phyloP scores from a whole-genome alignment of 2,329 filamentous ascomycete species.

The Cryphonectria japonica region DNA sequence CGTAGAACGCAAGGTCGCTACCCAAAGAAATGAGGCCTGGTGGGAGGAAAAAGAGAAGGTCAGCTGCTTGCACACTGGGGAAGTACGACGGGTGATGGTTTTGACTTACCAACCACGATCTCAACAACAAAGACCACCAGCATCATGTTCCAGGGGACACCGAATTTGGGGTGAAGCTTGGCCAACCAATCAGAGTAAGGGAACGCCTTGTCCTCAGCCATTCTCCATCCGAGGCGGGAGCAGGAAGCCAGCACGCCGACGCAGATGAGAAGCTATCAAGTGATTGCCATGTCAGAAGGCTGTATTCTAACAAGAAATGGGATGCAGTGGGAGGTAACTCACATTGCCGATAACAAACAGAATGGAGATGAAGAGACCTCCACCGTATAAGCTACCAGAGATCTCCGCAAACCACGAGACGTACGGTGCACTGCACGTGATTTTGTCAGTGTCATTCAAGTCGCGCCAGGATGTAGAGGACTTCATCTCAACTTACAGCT shows the following conservation, averaged over 20 bases:
- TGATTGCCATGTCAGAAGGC: neutral
- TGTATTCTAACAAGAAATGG: too few species aligned
- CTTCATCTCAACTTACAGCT: slow-evolving; percentile 5
- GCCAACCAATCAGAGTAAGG: slow-evolving; percentile 13
- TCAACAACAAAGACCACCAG: slow-evolving; percentile 3
- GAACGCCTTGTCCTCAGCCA: slow-evolving; percentile 12
- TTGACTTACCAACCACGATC: slow-evolving; percentile 6
- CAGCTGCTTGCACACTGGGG: neutral
- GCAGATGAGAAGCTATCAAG: slow-evolving; percentile 7
- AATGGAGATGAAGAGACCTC: slow-evolving; percentile 8
- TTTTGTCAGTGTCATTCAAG: neutral
- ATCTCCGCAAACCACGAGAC: slow-evolving; percentile 12
- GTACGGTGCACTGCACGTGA: neutral
- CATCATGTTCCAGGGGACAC: slow-evolving; percentile 14
- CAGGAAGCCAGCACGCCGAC: slow-evolving; percentile 10
- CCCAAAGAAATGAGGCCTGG: slow-evolving; percentile 11
- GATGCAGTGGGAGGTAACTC: neutral
- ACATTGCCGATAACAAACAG: slow-evolving; percentile 9
- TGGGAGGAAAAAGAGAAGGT: neutral
- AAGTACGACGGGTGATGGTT: neutral
- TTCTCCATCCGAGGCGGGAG: slow-evolving; percentile 11
- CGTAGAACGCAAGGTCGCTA: slow-evolving; percentile 13
- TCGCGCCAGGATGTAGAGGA: too few species aligned
- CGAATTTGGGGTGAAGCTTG: neutral
- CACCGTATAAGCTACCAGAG: slow-evolving; percentile 1